Evolutionary conservation across 441 rosid species (phyloP).

Genomic region (Lepidium campestre): DNA sequence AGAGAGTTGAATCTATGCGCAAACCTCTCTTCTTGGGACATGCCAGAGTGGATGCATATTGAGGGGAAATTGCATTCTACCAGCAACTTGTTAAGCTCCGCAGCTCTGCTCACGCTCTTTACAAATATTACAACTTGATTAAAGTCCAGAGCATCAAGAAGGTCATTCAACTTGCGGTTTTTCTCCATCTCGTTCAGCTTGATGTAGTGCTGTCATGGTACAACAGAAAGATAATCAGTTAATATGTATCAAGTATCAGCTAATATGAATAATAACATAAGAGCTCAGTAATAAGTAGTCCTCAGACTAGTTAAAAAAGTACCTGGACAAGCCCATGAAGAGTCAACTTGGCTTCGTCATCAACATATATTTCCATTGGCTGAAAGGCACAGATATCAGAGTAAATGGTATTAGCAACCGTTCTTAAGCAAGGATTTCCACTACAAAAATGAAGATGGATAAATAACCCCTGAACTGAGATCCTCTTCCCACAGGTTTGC

Average conservation of each 20-base stretch:
- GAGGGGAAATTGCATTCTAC: slow-evolving; percentile 97
- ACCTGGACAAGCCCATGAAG: slow-evolving; percentile 99
- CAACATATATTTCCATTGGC: slow-evolving; percentile 99
- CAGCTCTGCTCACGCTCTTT: slow-evolving; percentile 92
- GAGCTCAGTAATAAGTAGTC: no score
- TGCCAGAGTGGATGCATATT: slow-evolving; percentile 96
- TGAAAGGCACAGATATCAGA: slow-evolving; percentile 63
- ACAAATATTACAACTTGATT: slow-evolving; percentile 96
- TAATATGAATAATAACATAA: neutral
- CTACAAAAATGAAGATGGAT: slow-evolving; percentile 48
- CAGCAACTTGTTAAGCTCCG: slow-evolving; percentile 87
- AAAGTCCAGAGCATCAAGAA: slow-evolving; percentile 95
- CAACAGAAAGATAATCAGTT: neutral
- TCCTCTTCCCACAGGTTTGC: slow-evolving; percentile 47
- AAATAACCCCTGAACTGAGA: slow-evolving; percentile 35
- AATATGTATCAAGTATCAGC: neutral
- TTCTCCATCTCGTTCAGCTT: slow-evolving; percentile 93
- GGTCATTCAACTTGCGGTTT: slow-evolving; percentile 92
- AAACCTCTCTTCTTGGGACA: slow-evolving; percentile 98
- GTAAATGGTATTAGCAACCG: slow-evolving; percentile 65
- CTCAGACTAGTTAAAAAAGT: neutral
- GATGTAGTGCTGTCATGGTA: slow-evolving; percentile 94
- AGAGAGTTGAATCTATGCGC: neutral
- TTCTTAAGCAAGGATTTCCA: slow-evolving; percentile 61
- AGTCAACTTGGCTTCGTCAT: slow-evolving; percentile 95